Conservation (phyloP, 2,329 filamentous ascomycete species). For the Xylaria hypoxylon region DNA sequence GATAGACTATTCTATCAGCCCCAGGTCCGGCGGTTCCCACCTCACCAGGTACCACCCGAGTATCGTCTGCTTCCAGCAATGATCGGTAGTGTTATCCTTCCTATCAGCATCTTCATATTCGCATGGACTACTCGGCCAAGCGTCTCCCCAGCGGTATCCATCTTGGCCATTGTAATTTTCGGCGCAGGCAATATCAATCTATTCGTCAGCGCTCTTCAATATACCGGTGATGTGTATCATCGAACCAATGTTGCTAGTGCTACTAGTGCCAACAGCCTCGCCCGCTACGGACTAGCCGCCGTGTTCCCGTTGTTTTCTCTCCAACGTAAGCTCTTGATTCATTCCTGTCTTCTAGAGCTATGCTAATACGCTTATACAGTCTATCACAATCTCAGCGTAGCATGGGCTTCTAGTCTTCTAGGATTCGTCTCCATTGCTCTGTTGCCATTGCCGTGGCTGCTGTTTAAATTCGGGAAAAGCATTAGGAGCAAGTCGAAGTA, state of each 20-base stretch:
- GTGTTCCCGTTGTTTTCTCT: slow-evolving; percentile 72
- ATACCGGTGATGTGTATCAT: slow-evolving; percentile 66
- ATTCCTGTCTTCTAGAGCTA: no score
- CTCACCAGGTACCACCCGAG: slow-evolving; percentile 58
- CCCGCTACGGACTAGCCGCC: slow-evolving; percentile 66
- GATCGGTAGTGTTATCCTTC: slow-evolving; percentile 66
- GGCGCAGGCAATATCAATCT: slow-evolving; percentile 71
- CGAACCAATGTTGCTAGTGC: slow-evolving; percentile 67
- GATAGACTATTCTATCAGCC: slow-evolving; percentile 57
- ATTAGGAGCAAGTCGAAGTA: slow-evolving; percentile 57
- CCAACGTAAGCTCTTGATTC: slow-evolving; percentile 58
- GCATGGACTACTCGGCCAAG: slow-evolving; percentile 64
- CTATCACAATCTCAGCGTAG: slow-evolving; percentile 58
- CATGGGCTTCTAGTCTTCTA: slow-evolving; percentile 61
- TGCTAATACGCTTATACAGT: slow-evolving; percentile 49
- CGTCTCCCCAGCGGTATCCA: slow-evolving; percentile 63
- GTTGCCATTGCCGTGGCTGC: slow-evolving; percentile 64
- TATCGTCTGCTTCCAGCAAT: slow-evolving; percentile 69
- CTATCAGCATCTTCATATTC: slow-evolving; percentile 69
- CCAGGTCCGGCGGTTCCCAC: slow-evolving; percentile 50
- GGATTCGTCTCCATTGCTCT: slow-evolving; percentile 61
- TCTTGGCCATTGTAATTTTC: slow-evolving; percentile 65
- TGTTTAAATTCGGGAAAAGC: slow-evolving; percentile 61
- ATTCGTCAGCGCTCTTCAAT: slow-evolving; percentile 59
- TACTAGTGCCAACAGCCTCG: slow-evolving; percentile 68